Evolutionary conservation across 2,329 filamentous ascomycete genomes (phyloP).

Genomic region (Bipolaris oryzae): DNA sequence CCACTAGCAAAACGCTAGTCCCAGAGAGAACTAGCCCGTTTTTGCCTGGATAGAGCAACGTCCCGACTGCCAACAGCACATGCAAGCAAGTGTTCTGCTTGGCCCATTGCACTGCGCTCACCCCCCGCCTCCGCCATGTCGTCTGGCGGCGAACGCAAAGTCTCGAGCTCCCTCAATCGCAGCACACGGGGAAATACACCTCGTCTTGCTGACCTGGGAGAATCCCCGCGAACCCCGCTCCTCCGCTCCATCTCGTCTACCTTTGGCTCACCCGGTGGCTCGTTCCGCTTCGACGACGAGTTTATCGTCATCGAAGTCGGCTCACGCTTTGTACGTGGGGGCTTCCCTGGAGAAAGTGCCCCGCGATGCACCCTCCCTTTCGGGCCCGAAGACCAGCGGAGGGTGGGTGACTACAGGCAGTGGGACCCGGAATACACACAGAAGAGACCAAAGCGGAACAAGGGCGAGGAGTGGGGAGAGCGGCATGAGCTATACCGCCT

Average conservation of each 20-base stretch:
- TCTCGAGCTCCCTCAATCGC: constrained; percentile 37
- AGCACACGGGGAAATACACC: constrained; percentile 40
- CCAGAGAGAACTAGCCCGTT: constrained; percentile 3
- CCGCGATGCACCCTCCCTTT: constrained; percentile 76
- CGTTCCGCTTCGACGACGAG: constrained; percentile 72
- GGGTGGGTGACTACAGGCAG: constrained; percentile 79
- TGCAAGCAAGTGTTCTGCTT: not conserved
- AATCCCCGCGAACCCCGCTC: constrained; percentile 54
- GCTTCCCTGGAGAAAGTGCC: constrained; percentile 81
- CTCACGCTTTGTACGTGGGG: constrained; percentile 76
- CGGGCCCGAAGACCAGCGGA: constrained; percentile 74
- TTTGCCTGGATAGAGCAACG: constrained; percentile 2
- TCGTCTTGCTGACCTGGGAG: constrained; percentile 44
- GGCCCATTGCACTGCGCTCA: not conserved
- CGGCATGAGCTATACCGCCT: constrained; percentile 78
- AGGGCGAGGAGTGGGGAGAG: constrained; percentile 64
- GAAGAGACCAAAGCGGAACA: constrained; percentile 56
- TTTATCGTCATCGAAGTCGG: constrained; percentile 86
- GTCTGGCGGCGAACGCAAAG: constrained; percentile 42
- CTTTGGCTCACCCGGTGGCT: constrained; percentile 63
- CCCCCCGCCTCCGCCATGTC: constrained; percentile 7
- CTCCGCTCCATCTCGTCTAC: constrained; percentile 64
- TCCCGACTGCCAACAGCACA: not conserved
- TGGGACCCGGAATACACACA: constrained; percentile 64
- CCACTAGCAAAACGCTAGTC: constrained; percentile 3